Conservation (phyloP, 2,329 filamentous ascomycete genomes). For the Cytospora chrysosperma region DNA sequence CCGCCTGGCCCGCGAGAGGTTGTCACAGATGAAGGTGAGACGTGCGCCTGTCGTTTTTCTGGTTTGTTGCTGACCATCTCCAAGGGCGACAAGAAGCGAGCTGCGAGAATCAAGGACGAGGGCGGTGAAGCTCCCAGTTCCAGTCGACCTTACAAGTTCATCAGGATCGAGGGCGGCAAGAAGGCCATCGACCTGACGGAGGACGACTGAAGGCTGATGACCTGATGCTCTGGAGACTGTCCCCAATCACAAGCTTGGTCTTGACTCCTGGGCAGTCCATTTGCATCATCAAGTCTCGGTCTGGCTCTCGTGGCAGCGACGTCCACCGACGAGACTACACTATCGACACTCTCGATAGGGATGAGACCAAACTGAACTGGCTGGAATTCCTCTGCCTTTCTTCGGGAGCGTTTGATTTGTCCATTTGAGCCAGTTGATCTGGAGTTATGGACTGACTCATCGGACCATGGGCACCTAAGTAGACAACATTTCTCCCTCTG, state of each 20-base stretch:
- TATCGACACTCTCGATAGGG: neutral
- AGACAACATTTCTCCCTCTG: no score
- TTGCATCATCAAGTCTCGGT: neutral
- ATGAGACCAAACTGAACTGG: no score
- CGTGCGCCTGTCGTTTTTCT: neutral
- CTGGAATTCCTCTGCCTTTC: no score
- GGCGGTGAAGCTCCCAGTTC: slow-evolving; percentile 21
- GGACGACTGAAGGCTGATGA: neutral
- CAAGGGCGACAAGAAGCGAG: slow-evolving; percentile 23
- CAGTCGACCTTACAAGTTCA: slow-evolving; percentile 14
- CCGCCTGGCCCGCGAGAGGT: slow-evolving; percentile 33
- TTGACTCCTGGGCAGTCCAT: neutral
- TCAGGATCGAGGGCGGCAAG: slow-evolving; percentile 15
- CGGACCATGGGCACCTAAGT: no score
- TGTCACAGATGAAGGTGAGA: slow-evolving; percentile 31
- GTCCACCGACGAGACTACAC: no score
- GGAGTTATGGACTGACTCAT: no score
- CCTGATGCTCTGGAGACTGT: neutral
- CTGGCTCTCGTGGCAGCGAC: no score
- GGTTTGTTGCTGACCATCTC: neutral
- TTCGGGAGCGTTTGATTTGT: no score
- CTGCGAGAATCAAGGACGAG: slow-evolving; percentile 31
- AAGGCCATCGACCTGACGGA: slow-evolving; percentile 24
- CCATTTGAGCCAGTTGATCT: no score
- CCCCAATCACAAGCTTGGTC: no score